These are phyloP conservation scores for Pyrrhoderma lamaoense DNA, from an alignment of 1,284 basidiomycete genomes.

Conservation along the genomic window DNA sequence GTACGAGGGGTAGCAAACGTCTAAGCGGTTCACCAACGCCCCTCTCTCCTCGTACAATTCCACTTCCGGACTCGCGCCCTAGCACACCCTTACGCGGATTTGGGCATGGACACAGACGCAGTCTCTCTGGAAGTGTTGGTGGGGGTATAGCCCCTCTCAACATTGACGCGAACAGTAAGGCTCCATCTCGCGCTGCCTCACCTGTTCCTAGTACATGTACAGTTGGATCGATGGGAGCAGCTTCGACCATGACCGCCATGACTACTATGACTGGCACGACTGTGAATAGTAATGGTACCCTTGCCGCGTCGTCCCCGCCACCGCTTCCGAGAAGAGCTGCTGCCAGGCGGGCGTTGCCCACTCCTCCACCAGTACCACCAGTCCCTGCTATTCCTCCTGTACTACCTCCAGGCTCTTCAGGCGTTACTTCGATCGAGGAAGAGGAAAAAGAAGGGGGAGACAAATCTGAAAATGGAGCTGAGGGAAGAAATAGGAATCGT, in stretches of 20 bases:
- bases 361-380: constrained; percentile 19
- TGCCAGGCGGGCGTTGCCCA: constrained; percentile 29
- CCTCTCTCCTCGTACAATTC: constrained; percentile 25
- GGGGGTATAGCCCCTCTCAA: constrained; percentile 5
- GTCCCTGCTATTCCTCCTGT: background rate
- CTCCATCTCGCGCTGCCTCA: constrained; percentile 25
- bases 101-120: constrained; percentile 10
- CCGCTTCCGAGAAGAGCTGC: constrained; percentile 52
- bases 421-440: no score
- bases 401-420: background rate
- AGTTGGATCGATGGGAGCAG: background rate
- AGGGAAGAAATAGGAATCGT: no score
- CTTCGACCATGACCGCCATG: no score
- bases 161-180: constrained; percentile 6
- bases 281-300: no score
- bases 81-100: constrained; percentile 13
- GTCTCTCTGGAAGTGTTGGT: constrained; percentile 19
- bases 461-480: no score
- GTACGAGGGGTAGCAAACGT: no score
- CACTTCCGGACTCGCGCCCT: constrained; percentile 42
- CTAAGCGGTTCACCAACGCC: constrained; percentile 19
- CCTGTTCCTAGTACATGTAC: constrained; percentile 21
- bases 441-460: no score
- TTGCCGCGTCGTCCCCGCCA: no score
- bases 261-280: no score